These are phyloP conservation scores for Populus hybrid DNA, from an alignment of 441 rosid genomes.

Conservation along the genomic window DNA sequence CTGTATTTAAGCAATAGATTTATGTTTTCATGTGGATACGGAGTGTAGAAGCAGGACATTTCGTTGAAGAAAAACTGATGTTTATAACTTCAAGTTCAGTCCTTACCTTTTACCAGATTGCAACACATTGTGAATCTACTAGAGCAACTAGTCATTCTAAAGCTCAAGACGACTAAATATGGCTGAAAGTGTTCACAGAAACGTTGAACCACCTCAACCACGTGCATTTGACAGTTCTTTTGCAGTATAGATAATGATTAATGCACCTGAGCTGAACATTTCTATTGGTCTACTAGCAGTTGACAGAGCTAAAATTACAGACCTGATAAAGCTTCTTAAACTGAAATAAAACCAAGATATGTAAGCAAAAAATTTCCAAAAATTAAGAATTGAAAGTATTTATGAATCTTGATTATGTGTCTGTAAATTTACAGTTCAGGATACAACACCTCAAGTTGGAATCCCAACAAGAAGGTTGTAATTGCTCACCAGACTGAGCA, in stretches of 20 bases:
- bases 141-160: too few relatives aligned
- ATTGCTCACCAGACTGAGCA: not conserved
- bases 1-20: not conserved
- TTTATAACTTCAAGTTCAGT: not conserved
- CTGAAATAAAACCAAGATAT: not conserved
- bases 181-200: not conserved
- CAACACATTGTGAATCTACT: not conserved
- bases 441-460: conserved; percentile 23
- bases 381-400: not conserved
- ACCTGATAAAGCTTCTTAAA: not conserved
- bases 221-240: not conserved
- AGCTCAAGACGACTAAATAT: not conserved
- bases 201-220: too few relatives aligned
- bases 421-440: conserved; percentile 37
- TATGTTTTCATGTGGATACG: not conserved
- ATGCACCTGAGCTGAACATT: not conserved
- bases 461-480: conserved; percentile 22
- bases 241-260: too few relatives aligned
- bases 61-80: not conserved
- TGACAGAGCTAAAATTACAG: not conserved
- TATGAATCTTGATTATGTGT: conserved; percentile 12
- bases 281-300: not conserved
- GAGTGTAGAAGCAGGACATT: not conserved
- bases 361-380: not conserved
- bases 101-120: not conserved